Evolutionary conservation across 257 asterid genomes (phyloP).

Genomic region (Cordia subcordata): DNA sequence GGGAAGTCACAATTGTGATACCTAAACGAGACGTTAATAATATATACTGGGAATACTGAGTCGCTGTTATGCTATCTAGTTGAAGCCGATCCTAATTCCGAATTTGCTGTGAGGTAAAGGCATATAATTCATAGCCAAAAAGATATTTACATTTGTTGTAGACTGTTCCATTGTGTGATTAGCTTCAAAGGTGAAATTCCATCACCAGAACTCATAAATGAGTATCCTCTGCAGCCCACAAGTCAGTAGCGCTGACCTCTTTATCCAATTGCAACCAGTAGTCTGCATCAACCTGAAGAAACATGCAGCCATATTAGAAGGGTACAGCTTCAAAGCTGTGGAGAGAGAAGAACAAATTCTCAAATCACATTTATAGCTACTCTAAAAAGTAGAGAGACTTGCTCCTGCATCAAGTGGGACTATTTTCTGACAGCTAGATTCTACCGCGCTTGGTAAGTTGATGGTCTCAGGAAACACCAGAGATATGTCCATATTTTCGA

Average conservation of each 20-base stretch:
- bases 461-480: constrained; percentile 24
- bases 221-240: constrained; percentile 51
- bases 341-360: neutral
- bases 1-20: neutral
- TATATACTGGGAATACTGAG: neutral
- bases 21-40: neutral
- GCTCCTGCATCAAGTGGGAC: constrained; percentile 53
- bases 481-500: constrained; percentile 21
- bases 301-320: neutral
- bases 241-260: constrained; percentile 37
- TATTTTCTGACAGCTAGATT: constrained; percentile 46
- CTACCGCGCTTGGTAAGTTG: constrained; percentile 17
- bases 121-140: neutral
- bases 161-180: neutral
- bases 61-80: neutral
- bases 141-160: neutral
- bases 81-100: no score
- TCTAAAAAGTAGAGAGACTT: constrained; percentile 25
- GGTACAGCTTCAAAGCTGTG: neutral
- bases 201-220: constrained; percentile 3
- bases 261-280: constrained; percentile 68
- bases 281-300: constrained; percentile 54
- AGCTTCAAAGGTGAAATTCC: neutral
- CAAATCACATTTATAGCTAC: neutral
- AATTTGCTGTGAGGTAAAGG: neutral